These are phyloP conservation scores for Lentinus tigrinus DNA, from an alignment of 768 basidiomycete genomes.

Conservation along the genomic window DNA sequence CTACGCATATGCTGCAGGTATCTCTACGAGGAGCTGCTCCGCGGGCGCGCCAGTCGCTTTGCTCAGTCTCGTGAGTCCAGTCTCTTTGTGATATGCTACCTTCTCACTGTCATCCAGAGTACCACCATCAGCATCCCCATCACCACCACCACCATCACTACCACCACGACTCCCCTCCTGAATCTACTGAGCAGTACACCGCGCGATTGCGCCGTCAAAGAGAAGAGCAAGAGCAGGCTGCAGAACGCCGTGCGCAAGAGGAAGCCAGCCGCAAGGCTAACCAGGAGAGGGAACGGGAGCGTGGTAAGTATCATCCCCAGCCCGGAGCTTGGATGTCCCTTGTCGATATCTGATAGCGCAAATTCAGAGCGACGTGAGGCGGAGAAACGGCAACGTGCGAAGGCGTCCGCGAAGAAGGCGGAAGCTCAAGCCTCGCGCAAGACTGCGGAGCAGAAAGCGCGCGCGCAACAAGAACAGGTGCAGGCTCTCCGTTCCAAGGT, in stretches of 20 bases:
- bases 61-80: slow-evolving; percentile 10
- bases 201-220: slow-evolving; percentile 47
- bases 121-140: slow-evolving; percentile 1
- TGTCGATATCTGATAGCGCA: background rate
- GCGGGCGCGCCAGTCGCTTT: slow-evolving; percentile 33
- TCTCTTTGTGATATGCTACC: background rate
- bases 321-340: background rate
- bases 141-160: slow-evolving; percentile 22
- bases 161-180: slow-evolving; percentile 31
- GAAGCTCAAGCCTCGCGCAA: slow-evolving; percentile 49
- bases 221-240: slow-evolving; percentile 56
- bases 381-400: slow-evolving; percentile 56
- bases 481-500: slow-evolving; percentile 60
- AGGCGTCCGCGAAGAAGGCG: slow-evolving; percentile 54
- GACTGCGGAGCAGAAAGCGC: slow-evolving; percentile 49
- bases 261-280: slow-evolving; percentile 46
- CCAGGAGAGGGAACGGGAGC: slow-evolving; percentile 47
- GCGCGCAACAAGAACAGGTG: slow-evolving; percentile 43
- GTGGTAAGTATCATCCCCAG: slow-evolving; percentile 35
- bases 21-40: slow-evolving; percentile 47
- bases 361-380: slow-evolving; percentile 51
- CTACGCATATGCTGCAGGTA: slow-evolving; percentile 35
- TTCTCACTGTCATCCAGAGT: background rate
- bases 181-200: slow-evolving; percentile 52
- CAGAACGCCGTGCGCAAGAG: slow-evolving; percentile 51